A percentile compares a stretch with the other conserved stretches of the same genome.
phyloP scores from a whole-genome alignment of 352 stramenopile species.

The Phytophthora quininea region DNA sequence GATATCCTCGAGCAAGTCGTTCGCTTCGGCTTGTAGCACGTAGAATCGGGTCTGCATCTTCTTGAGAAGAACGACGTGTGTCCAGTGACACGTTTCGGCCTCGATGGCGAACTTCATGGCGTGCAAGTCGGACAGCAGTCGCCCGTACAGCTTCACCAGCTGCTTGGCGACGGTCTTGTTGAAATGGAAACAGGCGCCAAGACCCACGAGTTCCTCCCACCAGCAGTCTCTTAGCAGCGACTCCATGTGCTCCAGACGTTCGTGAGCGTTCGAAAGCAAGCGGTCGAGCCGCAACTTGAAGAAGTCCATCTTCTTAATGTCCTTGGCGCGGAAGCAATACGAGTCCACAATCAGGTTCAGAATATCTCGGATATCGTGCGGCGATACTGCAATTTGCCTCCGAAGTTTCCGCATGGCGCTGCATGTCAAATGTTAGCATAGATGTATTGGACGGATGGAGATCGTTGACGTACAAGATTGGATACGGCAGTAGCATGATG shows the following conservation, averaged over 20 bases:
- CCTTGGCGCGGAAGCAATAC: conserved; percentile 78
- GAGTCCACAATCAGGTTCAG: conserved; percentile 83
- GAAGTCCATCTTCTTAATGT: conserved; percentile 84
- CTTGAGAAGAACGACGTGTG: conserved; percentile 65
- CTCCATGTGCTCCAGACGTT: conserved; percentile 57
- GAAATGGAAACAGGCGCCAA: conserved; percentile 59
- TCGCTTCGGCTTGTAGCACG: conserved; percentile 65
- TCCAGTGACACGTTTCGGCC: conserved; percentile 63
- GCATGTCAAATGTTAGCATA: conserved; percentile 12
- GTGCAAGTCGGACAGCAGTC: conserved; percentile 60
- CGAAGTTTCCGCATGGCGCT: conserved; percentile 62
- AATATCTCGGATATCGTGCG: conserved; percentile 70
- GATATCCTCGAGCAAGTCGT: conserved; percentile 76
- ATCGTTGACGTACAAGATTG: conserved; percentile 51
- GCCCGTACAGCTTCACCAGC: conserved; percentile 67
- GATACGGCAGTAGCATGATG: conserved; percentile 65
- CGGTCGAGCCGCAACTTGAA: conserved; percentile 68
- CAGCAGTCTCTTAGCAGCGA: conserved; percentile 62
- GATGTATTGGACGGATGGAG: not conserved
- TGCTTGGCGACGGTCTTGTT: conserved; percentile 78
- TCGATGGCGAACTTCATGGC: conserved; percentile 82
- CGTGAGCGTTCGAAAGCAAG: conserved; percentile 43
- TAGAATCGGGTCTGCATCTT: conserved; percentile 74
- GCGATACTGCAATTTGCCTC: conserved; percentile 50
- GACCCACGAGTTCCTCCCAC: conserved; percentile 78